Conservation (phyloP, 2,329 filamentous ascomycete species). For the Bimuria novae-zelandiae region DNA sequence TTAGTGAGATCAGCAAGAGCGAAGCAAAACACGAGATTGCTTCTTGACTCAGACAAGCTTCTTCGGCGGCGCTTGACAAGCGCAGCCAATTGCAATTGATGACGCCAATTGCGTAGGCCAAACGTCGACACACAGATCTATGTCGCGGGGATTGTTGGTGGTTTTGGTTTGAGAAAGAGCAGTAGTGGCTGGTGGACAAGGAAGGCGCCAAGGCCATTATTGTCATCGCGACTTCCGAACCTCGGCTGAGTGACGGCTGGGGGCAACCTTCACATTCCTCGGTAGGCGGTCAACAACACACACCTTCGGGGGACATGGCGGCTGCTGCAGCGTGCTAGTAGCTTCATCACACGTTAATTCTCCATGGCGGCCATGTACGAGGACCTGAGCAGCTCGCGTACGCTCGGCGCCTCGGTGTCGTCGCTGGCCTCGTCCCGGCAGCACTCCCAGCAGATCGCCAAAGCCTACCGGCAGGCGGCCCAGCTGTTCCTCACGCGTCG, state of each 20-base stretch:
- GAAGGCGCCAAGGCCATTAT: background rate
- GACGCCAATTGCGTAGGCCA: background rate
- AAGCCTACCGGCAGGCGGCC: conserved; percentile 91
- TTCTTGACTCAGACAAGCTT: conserved; percentile 1
- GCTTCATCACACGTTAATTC: conserved; percentile 4
- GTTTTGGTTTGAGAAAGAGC: background rate
- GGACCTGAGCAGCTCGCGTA: conserved; percentile 60
- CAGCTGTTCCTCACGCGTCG: conserved; percentile 94
- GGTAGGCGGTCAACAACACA: conserved; percentile 16
- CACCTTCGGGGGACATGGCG: background rate
- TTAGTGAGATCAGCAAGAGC: conserved; percentile 1
- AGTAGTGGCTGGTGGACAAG: conserved; percentile 1
- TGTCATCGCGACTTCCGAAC: conserved; percentile 10
- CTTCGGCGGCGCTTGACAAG: background rate
- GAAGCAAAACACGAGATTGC: background rate
- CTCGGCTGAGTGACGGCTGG: conserved; percentile 18
- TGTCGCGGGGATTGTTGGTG: background rate
- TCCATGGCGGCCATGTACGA: conserved; percentile 54
- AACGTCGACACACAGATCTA: background rate
- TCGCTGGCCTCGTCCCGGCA: conserved; percentile 70
- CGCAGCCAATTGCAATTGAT: background rate
- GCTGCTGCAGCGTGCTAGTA: conserved; percentile 12
- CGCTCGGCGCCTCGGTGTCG: conserved; percentile 70
- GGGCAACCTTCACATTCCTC: conserved; percentile 24
- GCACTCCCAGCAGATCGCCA: conserved; percentile 75